Percentiles rank a stretch among this genome's conserved stretches.
phyloP scores from a whole-genome alignment of 208 protist species.

The Acanthamoeba healyi region DNA sequence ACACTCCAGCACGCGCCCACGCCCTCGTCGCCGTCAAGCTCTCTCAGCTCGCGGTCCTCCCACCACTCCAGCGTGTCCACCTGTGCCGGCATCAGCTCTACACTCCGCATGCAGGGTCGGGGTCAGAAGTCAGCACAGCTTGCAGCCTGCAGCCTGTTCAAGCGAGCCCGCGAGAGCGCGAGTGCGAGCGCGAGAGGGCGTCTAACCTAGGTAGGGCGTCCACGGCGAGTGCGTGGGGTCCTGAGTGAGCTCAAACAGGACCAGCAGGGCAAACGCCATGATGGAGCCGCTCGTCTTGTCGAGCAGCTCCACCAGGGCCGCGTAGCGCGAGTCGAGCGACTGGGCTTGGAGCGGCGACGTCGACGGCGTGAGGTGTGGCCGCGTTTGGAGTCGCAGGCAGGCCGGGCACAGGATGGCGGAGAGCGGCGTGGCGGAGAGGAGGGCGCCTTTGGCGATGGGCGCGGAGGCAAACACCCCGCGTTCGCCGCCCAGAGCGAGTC shows the following conservation, averaged over 20 bases:
- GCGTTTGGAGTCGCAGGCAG: no score
- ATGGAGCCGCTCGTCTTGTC: not conserved
- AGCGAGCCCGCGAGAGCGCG: not conserved
- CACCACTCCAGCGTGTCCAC: constrained; percentile 42
- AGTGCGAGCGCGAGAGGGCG: not conserved
- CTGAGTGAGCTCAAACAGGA: constrained; percentile 22
- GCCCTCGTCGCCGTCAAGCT: constrained; percentile 3
- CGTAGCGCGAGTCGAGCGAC: not conserved
- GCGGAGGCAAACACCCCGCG: not conserved
- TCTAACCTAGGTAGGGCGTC: not conserved
- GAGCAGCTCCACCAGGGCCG: not conserved
- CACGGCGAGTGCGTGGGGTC: not conserved
- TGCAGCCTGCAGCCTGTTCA: no score
- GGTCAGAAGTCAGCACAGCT: not conserved
- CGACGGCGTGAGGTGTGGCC: no score
- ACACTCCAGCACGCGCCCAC: constrained; percentile 5
- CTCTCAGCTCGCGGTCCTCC: not conserved
- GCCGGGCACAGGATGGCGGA: not conserved
- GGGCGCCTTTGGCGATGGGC: not conserved
- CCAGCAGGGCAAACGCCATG: not conserved
- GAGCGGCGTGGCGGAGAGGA: not conserved
- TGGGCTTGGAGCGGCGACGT: no score
- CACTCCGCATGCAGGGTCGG: not conserved
- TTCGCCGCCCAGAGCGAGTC: not conserved
- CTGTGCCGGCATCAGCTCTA: not conserved